These are phyloP conservation scores for Microbotryum lychnidis-dioicae DNA, from an alignment of 1,284 basidiomycete species.

Conservation along the genomic window DNA sequence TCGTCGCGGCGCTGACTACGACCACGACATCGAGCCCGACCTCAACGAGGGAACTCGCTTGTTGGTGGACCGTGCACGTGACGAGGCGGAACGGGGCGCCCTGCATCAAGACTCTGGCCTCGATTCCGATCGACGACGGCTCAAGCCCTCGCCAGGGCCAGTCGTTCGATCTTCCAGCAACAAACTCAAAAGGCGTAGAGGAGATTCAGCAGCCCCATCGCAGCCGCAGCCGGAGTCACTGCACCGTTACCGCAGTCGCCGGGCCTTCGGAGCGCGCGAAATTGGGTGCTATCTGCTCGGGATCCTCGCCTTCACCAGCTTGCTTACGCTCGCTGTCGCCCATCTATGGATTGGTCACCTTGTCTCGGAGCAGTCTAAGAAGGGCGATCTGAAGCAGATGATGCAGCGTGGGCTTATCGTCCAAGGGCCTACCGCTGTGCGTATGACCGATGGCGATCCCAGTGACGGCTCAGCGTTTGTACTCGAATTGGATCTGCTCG, in stretches of 20 bases:
- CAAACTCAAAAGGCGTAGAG: too few relatives aligned
- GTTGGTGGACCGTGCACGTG: background rate
- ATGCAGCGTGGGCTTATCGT: conserved; percentile 23
- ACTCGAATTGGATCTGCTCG: conserved; percentile 25
- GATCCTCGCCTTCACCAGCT: conserved; percentile 12
- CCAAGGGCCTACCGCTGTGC: conserved; percentile 25
- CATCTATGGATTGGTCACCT: conserved; percentile 33
- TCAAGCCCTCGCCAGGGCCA: background rate
- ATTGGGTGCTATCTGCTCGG: conserved; percentile 15
- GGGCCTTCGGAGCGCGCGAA: background rate
- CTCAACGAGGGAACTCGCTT: background rate
- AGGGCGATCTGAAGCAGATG: conserved; percentile 20
- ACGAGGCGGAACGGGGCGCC: background rate
- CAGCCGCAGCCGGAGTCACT: background rate
- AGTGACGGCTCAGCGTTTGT: background rate
- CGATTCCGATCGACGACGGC: background rate
- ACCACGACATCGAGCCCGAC: background rate
- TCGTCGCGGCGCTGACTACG: background rate
- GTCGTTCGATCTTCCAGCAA: background rate
- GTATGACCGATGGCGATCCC: conserved; percentile 10
- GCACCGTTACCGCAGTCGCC: background rate
- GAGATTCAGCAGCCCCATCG: background rate
- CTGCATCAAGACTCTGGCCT: background rate
- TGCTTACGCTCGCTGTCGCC: conserved; percentile 20
- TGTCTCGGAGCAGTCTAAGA: conserved; percentile 24